Percentiles rank a stretch among this genome's conserved stretches.
Evolutionary conservation across 2,329 filamentous ascomycete species (phyloP).

Genomic region (Phyllosticta capitalensis): DNA sequence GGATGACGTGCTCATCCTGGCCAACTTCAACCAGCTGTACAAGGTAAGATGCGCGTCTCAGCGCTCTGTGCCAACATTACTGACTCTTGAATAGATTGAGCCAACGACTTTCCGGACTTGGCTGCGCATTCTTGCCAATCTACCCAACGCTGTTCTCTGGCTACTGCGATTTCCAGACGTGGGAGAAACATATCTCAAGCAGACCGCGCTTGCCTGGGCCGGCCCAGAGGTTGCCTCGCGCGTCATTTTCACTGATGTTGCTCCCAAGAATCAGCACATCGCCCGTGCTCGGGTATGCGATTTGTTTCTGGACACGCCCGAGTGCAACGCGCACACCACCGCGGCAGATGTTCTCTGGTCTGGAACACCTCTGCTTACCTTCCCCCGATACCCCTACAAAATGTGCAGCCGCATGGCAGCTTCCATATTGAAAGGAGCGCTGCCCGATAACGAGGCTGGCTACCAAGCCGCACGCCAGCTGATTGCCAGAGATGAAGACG

Average conservation of each 20-base stretch:
- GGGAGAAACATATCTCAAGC: slow-evolving; percentile 74
- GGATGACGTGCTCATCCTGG: slow-evolving; percentile 81
- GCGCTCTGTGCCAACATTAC: not conserved
- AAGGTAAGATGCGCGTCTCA: slow-evolving; percentile 56
- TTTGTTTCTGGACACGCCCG: slow-evolving; percentile 90
- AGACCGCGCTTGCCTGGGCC: slow-evolving; percentile 76
- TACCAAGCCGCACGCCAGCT: slow-evolving; percentile 60
- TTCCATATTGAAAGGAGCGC: slow-evolving; percentile 80
- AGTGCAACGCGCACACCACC: slow-evolving; percentile 97
- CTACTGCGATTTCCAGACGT: slow-evolving; percentile 92
- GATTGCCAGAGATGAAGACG: slow-evolving; percentile 65
- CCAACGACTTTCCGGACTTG: slow-evolving; percentile 93
- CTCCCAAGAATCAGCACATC: slow-evolving; percentile 90
- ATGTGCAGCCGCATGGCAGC: slow-evolving; percentile 99
- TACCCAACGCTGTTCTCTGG: slow-evolving; percentile 88
- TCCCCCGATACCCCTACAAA: slow-evolving; percentile 89
- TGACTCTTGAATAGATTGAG: slow-evolving; percentile 60
- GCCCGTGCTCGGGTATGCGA: slow-evolving; percentile 85
- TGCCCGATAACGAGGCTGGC: slow-evolving; percentile 65
- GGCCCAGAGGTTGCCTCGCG: slow-evolving; percentile 74
- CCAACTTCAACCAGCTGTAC: slow-evolving; percentile 98
- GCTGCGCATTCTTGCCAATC: slow-evolving; percentile 77
- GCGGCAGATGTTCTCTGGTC: slow-evolving; percentile 95
- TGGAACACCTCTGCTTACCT: slow-evolving; percentile 81
- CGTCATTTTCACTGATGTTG: slow-evolving; percentile 92